Base-by-base conservation (phyloP, 371 early-diverging fungal species). In the Mucor plumbeus region DNA sequence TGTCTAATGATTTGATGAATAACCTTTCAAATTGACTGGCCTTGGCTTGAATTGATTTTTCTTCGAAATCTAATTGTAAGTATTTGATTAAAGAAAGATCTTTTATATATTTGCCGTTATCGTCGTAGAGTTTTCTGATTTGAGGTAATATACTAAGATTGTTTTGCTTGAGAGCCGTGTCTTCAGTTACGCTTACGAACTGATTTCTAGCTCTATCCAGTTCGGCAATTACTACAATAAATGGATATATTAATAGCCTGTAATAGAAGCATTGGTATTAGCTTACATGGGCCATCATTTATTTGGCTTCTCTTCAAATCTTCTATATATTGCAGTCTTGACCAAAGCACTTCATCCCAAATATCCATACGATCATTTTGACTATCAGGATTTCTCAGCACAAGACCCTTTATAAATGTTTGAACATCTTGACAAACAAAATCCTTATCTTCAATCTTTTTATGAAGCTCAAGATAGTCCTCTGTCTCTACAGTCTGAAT, bases 401-500 rank as follows among this genome's bases (percentile, higher is more conserved):
- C 40, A 5, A 78, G 62, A 3, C 68, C 19, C 1, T 58, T 39
- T 5, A 77, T 55, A 36, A 77, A 79, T 1, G 53, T 61, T 7
- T 59, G 26, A 3, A 77, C 21, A 10, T 71, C 39, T 1, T 60
- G 41, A 8, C n/a, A 5, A 13, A 19, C 50, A 7, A 19, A 41
- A 0, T 4, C 19, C 11, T 67, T 56, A 1, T 74, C 59, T 48
- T 82, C 75, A 33, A 82, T 54, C 7, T 74, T 74, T n/a, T 81
- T 76, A 5, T 77, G 69, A 8, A 84, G 47, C 11, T 60, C 68
- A 6, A 88, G 57, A 55, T 86, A 89, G 38, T 90, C 91, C 43
- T 87, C 89, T 62, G 88, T 48, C 69, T 91, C 91, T 0, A 83
- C 85, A 11, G 82, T 81, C 90, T 90, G 35, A 13, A 7, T 14